Evolutionary conservation across 2,329 filamentous ascomycete genomes (phyloP).

Genomic region (Sarocladiaceae sp.): DNA sequence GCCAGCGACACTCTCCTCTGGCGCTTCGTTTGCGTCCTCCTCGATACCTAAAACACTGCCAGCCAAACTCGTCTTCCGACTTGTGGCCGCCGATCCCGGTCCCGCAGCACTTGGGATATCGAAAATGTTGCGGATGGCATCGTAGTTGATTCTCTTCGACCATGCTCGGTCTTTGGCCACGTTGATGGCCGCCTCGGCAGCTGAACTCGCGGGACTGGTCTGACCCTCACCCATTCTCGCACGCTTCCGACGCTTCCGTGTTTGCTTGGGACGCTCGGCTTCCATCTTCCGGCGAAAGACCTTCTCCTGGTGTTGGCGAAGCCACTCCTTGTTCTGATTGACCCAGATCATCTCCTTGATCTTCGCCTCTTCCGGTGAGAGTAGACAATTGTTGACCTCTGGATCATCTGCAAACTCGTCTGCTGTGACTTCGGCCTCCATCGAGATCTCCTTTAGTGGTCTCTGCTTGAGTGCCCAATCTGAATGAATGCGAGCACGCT

Average conservation of each 20-base stretch:
- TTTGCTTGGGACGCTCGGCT: conserved; percentile 51
- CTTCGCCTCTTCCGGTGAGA: conserved; percentile 68
- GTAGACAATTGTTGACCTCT: conserved; percentile 76
- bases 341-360: conserved; percentile 94
- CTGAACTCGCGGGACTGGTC: conserved; percentile 60
- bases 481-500: conserved; percentile 50
- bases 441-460: conserved; percentile 45
- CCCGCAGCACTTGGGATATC: conserved; percentile 39
- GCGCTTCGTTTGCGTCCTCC: conserved; percentile 28
- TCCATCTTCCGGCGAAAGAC: conserved; percentile 68
- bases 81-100: conserved; percentile 47
- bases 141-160: conserved; percentile 74
- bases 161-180: conserved; percentile 65
- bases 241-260: conserved; percentile 49
- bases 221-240: conserved; percentile 62
- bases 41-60: conserved; percentile 31
- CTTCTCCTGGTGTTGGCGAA: conserved; percentile 82
- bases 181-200: conserved; percentile 64
- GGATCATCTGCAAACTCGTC: conserved; percentile 86
- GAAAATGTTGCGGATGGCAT: conserved; percentile 56
- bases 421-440: conserved; percentile 65
- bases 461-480: conserved; percentile 46
- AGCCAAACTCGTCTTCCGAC: conserved; percentile 35
- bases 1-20: conserved; percentile 31
- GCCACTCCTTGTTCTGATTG: conserved; percentile 89